Evolutionary conservation across 1,284 basidiomycete species (phyloP), one percentile per base, ranked within the genome.

Genomic region (Ganoderma meredithae): DNA sequence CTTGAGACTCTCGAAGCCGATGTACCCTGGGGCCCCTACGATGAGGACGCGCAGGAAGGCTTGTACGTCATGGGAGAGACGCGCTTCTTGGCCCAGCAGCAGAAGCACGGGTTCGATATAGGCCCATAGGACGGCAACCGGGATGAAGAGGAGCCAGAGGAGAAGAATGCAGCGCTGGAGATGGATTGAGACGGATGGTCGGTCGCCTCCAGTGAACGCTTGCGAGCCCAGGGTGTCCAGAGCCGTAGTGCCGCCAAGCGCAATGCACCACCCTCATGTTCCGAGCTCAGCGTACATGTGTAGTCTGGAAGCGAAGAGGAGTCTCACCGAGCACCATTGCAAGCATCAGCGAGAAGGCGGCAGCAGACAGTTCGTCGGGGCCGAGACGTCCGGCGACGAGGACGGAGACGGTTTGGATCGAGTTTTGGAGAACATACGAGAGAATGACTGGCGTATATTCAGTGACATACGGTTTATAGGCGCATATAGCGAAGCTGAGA

Each of bases 141-240:
- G 91, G 61, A 91, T 74, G 72, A 91, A 84, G 27, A 93, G 79
- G 0, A 84, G 67, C 85, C 88, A 91, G 15, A 93, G 80, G 12
- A 92, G 75, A 22, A 90, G 49, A 59, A 92, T 74, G 72, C 89
- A 91, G 70, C 92, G 83, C 76, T 93, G 91, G 36, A 92, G 83
- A 73, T 92, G 90, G 39, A 92, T 76, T 2, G 90, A 90, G 10
- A 93, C 82, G 5, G 87, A 86, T 9, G 83, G 82, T 52, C 77
- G 81, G 66, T 76, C 80, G 52, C 87, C 85, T 39, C 89, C 90
- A 9, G 91, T 92, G 79, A 89, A 93, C 0, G 90, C 86, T 73
- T 92, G 90, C 5, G 91, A 93, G 52, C 91, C 91, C 65, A 93
- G 81, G 0, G 92, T 93, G 77, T 93, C 91, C 40, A 93, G 81